Conservation (phyloP, 169 alveolate species). For the Fabrea salina region DNA sequence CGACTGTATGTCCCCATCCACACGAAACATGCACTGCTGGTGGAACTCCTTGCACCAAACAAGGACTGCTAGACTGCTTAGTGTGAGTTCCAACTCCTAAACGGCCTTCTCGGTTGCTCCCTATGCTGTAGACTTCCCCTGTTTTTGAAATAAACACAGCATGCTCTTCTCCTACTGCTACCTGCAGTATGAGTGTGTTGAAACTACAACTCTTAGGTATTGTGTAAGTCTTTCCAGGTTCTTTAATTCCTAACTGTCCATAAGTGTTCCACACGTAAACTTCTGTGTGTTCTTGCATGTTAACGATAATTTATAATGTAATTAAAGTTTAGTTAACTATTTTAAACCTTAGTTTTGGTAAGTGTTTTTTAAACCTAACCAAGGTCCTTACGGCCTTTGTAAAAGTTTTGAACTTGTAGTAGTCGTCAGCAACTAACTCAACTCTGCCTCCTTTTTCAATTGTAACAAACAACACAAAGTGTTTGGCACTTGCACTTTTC, state of each 20-base stretch:
- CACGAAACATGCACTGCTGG: slow-evolving; percentile 39
- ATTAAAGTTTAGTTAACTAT: too few relatives aligned
- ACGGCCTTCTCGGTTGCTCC: slow-evolving; percentile 56
- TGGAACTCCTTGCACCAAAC: slow-evolving; percentile 42
- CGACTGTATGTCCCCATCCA: slow-evolving; percentile 59
- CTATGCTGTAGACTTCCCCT: slow-evolving; percentile 43
- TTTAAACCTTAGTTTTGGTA: slow-evolving; percentile 8
- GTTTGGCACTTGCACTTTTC: not conserved
- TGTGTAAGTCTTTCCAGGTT: slow-evolving; percentile 23
- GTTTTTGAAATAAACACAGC: slow-evolving; percentile 24
- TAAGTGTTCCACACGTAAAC: slow-evolving; percentile 34
- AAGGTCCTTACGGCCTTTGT: not conserved
- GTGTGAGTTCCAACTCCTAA: slow-evolving; percentile 50
- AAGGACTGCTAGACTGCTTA: slow-evolving; percentile 41
- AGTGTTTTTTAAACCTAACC: not conserved
- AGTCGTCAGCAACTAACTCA: slow-evolving; percentile 1
- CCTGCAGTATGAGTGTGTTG: not conserved
- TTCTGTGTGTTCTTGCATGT: slow-evolving; percentile 32
- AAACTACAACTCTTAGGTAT: slow-evolving; percentile 31
- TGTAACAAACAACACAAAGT: not conserved
- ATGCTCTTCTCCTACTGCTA: slow-evolving; percentile 40
- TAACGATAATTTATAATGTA: too few relatives aligned
- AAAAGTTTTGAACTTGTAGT: not conserved
- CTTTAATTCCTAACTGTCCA: slow-evolving; percentile 39
- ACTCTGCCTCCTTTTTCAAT: slow-evolving; percentile 32